Base-by-base conservation (phyloP, 768 basidiomycete species). In the Sarcodon aspratus region DNA sequence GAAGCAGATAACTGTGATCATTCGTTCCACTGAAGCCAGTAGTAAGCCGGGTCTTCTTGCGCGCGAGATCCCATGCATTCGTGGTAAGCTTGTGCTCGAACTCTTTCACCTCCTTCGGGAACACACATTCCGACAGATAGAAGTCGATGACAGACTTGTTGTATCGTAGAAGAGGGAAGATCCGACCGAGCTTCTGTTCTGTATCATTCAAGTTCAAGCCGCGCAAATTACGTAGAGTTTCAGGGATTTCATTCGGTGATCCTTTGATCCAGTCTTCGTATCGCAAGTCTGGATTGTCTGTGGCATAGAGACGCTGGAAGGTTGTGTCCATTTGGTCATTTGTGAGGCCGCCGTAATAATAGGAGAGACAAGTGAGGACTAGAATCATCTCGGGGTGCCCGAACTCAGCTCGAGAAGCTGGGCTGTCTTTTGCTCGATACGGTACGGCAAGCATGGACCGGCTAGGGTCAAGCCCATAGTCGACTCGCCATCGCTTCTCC, bases 21-120 rank as follows among this genome's bases (percentile, higher is more conserved):
- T 78, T 79, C 1, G 77, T 79, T 8, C 76, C 77, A 45, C 74
- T 78, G 52, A 79, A 79, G 4, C 74, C 75, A 0, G 75, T 76
- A 1, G 64, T 73, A 12, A 65, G 21, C 15, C 64, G 52, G 9
- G 31, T 32, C 43, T 64, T 72, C 2, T 48, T 50, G 46, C 71
- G 69, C 0, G 71, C 74, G 36, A 78, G 57, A 61, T 79, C 78
- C 78, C 76, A 78, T 0, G 68, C 68, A 1, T 70, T 73, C 10
- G 75, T 71, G 3, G 70, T 54, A n/a, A 78, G 59, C 52, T 74
- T 77, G 9, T 53, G 48, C 1, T 66, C 66, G 51, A 76, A 79
- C 27, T 73, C 67, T 45, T 71, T 75, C 0, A 71, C 74, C 42
- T 69, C 68, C 33, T 65, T 71, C 3, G 76, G 76, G 49, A 79